Conservation (phyloP, 2,329 filamentous ascomycete genomes). For the Scedosporium boydii region DNA sequence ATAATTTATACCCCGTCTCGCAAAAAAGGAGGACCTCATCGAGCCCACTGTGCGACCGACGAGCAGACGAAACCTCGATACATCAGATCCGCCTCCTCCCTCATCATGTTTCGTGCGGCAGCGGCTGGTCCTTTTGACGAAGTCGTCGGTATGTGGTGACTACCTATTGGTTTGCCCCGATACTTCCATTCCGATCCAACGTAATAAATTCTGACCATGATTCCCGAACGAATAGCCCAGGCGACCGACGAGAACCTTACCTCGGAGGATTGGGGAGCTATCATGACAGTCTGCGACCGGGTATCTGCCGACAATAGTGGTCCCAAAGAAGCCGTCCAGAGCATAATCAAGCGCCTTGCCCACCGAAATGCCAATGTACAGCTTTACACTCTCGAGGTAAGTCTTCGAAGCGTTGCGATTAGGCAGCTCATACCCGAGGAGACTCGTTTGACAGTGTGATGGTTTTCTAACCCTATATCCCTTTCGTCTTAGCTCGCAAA, state of each 20-base stretch:
- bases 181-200: neutral
- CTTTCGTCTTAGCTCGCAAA: conserved; percentile 59
- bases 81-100: neutral
- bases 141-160: conserved; percentile 40
- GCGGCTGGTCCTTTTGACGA: conserved; percentile 50
- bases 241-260: conserved; percentile 98
- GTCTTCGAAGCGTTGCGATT: conserved; percentile 10
- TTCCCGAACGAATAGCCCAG: conserved; percentile 34
- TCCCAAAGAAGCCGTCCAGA: conserved; percentile 76
- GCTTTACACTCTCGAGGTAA: conserved; percentile 81
- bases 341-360: conserved; percentile 83
- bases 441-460: neutral
- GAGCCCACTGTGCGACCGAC: neutral
- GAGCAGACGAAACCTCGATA: neutral
- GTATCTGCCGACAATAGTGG: conserved; percentile 44
- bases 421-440: neutral
- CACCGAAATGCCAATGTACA: conserved; percentile 95
- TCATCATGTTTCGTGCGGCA: conserved; percentile 49
- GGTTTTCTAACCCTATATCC: neutral
- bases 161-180: conserved; percentile 5
- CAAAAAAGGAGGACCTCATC: neutral
- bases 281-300: conserved; percentile 55
- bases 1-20: neutral
- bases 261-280: conserved; percentile 61
- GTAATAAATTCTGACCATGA: neutral